These are phyloP conservation scores for Garcia nutans DNA, from an alignment of 345 rosid genomes.

Conservation along the genomic window DNA sequence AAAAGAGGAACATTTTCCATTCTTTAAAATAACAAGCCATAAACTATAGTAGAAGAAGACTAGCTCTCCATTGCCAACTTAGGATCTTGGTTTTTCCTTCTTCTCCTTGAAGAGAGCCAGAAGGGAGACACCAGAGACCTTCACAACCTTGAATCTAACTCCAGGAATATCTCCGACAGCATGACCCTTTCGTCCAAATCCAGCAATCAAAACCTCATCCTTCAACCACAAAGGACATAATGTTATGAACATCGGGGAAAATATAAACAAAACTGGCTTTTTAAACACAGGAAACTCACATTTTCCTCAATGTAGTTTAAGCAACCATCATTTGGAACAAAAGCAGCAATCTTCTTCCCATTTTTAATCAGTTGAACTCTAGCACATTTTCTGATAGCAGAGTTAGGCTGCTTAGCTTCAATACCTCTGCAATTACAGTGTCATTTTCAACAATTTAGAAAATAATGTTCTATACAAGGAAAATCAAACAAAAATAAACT, in stretches of 20 bases:
- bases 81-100: constrained; percentile 51
- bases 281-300: constrained; percentile 33
- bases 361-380: constrained; percentile 94
- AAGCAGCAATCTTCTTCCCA: constrained; percentile 98
- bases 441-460: neutral
- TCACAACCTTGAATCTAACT: constrained; percentile 83
- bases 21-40: neutral
- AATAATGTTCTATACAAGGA: neutral
- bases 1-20: neutral
- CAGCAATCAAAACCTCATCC: constrained; percentile 84
- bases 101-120: constrained; percentile 78
- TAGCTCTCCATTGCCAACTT: constrained; percentile 4
- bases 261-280: neutral
- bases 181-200: constrained; percentile 82
- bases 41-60: neutral
- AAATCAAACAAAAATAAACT: neutral
- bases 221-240: constrained; percentile 13
- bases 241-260: neutral
- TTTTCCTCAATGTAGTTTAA: constrained; percentile 92
- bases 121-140: constrained; percentile 81
- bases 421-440: constrained; percentile 57
- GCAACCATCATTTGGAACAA: constrained; percentile 95
- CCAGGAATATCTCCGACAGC: constrained; percentile 92
- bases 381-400: constrained; percentile 97
- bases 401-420: constrained; percentile 99